Base-by-base conservation (phyloP, 257 asterid species). In the Buddleja alternifolia region DNA sequence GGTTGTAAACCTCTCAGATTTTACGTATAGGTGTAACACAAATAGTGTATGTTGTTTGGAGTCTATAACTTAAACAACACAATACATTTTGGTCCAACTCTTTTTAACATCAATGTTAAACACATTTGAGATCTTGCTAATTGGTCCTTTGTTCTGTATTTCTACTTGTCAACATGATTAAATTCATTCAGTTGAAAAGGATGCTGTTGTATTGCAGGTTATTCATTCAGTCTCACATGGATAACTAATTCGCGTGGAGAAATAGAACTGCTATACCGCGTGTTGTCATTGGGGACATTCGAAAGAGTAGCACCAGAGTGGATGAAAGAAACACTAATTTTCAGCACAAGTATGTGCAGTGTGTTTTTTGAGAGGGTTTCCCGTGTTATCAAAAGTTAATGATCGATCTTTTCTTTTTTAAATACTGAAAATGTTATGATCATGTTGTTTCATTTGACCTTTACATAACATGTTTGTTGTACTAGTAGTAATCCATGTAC, bases 261-360 rank as follows among this genome's bases (percentile, higher is more conserved):
- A 81, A 74, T 77, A 0, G 95, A 88, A 70, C 16, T 90, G 21
- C 62, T 85, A 14, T 93, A 93, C 78, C 82, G 73, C 1, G 80
- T 80, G 45, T 64, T 73, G 57, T 90, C 98, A 0, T 61, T 93
- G 70, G 98, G 98, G 63, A 88, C 95, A 9, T 75, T 90, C 15
- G 89, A 86, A 60, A 86, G 89, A 77, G 86, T 86, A 39, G 97
- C 96, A 16, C 96, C 95, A 10, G 95, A 85, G 55, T 93, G 96
- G 96, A 88, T 90, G 94, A 84, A 78, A 81, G 92, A 90, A 62
- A 75, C 80, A n/a, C 20, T 90, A 11, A 74, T 76, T 73, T 90
- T 93, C 80, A 75, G 96, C 84, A 63, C 88, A 4, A 84, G 81
- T 65, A 90, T 88, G 96, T 86, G 97, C 52, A 66, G 78, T 1